Evolutionary conservation across 2,329 filamentous ascomycete species (phyloP), one percentile per base, ranked within the genome.

Genomic region (Aureobasidium namibiae): DNA sequence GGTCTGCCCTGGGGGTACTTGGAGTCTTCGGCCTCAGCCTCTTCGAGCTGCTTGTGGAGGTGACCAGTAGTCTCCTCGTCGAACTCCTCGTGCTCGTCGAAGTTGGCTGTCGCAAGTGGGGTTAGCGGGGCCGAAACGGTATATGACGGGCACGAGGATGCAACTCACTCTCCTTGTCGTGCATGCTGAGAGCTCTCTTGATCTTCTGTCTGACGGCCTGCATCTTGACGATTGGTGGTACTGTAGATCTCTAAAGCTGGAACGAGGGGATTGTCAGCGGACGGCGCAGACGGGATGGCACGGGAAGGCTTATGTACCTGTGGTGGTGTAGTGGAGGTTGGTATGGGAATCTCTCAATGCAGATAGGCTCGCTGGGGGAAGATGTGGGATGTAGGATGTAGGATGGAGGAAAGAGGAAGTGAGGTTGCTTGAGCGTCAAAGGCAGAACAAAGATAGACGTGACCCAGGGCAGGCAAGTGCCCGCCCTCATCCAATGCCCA

Each of bases 11-110:
- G 59, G 10, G 64, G 62, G 56, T 54, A 49, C 34, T 61, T 42
- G 39, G 39, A 41, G 44, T 72, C 65, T 29, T 66, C 66, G 23
- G 68, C 64, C 62, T 72, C 69, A 33, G 70, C 69, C 50, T 69
- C 67, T 39, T 70, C 68, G 59, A 70, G 68, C 60, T 72, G 68
- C 38, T 67, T 65, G 60, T 69, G 66, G n/a, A 71, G 65, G 63
- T 71, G 66, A 44, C 70, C 69, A 42, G 67, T 67, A 18, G 71
- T 71, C 64, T 73, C 71, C 39, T 73, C 71, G 60, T 73, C 71
- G 52, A 72, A 60, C 13, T 72, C 70, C 18, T 70, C 66, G 54
- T 65, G 64, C 41, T 72, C 67, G 36, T 69, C 60, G 56, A 57
- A 57, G 59, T 62, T 58, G 61, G 58, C 62, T 63, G 33, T 18